Percentiles rank a stretch among this genome's conserved stretches.
phyloP scores from a whole-genome alignment of 2,329 filamentous ascomycete species.

The Xylariaceae sp. region DNA sequence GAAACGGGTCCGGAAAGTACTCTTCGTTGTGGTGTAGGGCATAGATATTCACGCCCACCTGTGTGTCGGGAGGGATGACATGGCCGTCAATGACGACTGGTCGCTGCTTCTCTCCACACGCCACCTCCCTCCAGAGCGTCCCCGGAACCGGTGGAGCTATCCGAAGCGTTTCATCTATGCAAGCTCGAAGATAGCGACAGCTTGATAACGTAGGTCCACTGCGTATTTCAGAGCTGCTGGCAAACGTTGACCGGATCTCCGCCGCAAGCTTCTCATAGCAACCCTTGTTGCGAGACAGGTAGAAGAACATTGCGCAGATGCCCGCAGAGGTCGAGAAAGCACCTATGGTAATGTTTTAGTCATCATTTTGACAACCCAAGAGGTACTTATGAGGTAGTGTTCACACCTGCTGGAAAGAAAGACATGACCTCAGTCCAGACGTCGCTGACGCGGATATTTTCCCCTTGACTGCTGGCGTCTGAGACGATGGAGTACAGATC shows the following conservation, averaged over 20 bases:
- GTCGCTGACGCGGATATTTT: conserved; percentile 1
- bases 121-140: conserved; percentile 6
- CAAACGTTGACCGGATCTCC: conserved; percentile 3
- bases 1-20: conserved; percentile 7
- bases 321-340: not conserved
- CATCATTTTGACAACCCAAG: not conserved
- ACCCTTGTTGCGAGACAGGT: not conserved
- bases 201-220: not conserved
- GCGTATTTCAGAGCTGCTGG: not conserved
- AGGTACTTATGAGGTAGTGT: not conserved
- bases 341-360: not conserved
- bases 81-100: conserved; percentile 8
- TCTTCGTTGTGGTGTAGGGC: conserved; percentile 8
- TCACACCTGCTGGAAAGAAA: conserved; percentile 3
- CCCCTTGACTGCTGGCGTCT: not conserved
- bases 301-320: conserved; percentile 1
- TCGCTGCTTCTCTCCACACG: not conserved
- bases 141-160: conserved; percentile 4
- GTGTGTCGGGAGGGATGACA: conserved; percentile 4
- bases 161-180: conserved; percentile 8
- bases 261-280: not conserved
- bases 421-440: conserved; percentile 5
- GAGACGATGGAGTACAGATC: conserved; percentile 3
- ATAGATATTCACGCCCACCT: conserved; percentile 9
- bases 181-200: conserved; percentile 9